Evolutionary conservation across 805 yeast genomes (phyloP).

Genomic region (Metschnikowia cubensis): DNA sequence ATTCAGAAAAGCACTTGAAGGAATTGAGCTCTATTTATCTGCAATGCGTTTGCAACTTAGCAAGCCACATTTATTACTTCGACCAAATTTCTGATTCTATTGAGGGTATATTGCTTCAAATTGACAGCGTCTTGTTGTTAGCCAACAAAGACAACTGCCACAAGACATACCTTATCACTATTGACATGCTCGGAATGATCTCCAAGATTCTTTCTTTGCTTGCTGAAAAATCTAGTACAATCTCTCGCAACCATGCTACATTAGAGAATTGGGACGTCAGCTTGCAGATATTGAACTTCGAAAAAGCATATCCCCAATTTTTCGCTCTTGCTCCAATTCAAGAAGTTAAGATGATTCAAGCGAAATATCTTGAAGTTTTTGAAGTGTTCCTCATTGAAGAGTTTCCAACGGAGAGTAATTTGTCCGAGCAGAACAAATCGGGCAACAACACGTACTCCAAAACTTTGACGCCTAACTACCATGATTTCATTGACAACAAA

Average conservation of each 20-base stretch:
- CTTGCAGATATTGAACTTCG: constrained; percentile 28
- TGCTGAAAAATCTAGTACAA: constrained; percentile 30
- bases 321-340: constrained; percentile 11
- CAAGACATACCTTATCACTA: constrained; percentile 20
- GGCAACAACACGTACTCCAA: constrained; percentile 12
- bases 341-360: constrained; percentile 33
- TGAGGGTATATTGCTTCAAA: constrained; percentile 54
- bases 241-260: constrained; percentile 42
- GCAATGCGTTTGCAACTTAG: constrained; percentile 61
- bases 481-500: constrained; percentile 37
- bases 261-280: constrained; percentile 43
- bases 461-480: constrained; percentile 37
- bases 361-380: constrained; percentile 38
- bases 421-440: constrained; percentile 8
- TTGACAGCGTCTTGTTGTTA: constrained; percentile 27
- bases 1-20: constrained; percentile 20
- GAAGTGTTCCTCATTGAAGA: constrained; percentile 27
- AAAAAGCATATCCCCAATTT: constrained; percentile 12
- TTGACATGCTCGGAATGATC: constrained; percentile 31
- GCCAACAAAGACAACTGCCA: constrained; percentile 8
- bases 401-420: constrained; percentile 23
- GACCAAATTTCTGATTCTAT: constrained; percentile 85
- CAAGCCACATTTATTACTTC: constrained; percentile 76
- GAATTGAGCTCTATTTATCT: constrained; percentile 44
- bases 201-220: constrained; percentile 28